These are phyloP conservation scores for Tricharina praecox DNA, from an alignment of 495 filamentous ascomycete genomes.

Conservation along the genomic window DNA sequence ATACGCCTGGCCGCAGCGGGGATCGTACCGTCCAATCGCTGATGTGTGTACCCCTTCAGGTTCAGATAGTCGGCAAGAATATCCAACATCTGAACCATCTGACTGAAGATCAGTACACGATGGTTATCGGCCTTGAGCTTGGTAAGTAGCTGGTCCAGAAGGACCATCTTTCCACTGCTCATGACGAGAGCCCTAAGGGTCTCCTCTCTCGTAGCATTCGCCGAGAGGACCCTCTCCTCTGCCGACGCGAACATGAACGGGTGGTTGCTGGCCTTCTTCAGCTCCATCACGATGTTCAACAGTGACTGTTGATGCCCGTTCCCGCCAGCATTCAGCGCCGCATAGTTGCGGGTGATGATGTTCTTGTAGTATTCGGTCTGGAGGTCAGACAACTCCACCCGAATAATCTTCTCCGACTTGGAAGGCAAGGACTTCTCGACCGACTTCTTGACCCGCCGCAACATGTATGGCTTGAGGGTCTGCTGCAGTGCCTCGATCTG, in stretches of 20 bases:
- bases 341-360: slow-evolving; percentile 91
- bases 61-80: slow-evolving; percentile 86
- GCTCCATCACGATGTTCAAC: slow-evolving; percentile 98
- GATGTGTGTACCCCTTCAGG: slow-evolving; percentile 74
- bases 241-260: slow-evolving; percentile 93
- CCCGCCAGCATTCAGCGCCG: slow-evolving; percentile 74
- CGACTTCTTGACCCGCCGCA: slow-evolving; percentile 91
- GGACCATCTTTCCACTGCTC: slow-evolving; percentile 98
- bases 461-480: slow-evolving; percentile 58
- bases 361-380: slow-evolving; percentile 98
- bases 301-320: slow-evolving; percentile 82
- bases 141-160: slow-evolving; percentile 77
- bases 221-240: slow-evolving; percentile 68
- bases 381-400: slow-evolving; percentile 85
- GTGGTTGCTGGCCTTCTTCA: slow-evolving; percentile 98
- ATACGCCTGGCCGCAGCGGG: slow-evolving; percentile 64
- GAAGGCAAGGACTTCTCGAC: slow-evolving; percentile 90
- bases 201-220: slow-evolving; percentile 64
- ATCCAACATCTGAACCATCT: slow-evolving; percentile 98
- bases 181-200: slow-evolving; percentile 78
- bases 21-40: slow-evolving; percentile 89
- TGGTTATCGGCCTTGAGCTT: slow-evolving; percentile 86
- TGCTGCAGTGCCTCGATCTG: slow-evolving; percentile 37
- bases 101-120: slow-evolving; percentile 93
- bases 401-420: slow-evolving; percentile 97